Evolutionary conservation across 371 early-diverging fungal species (phyloP), one percentile per base, ranked within the genome.

Genomic region (Rhizopus sp.): DNA sequence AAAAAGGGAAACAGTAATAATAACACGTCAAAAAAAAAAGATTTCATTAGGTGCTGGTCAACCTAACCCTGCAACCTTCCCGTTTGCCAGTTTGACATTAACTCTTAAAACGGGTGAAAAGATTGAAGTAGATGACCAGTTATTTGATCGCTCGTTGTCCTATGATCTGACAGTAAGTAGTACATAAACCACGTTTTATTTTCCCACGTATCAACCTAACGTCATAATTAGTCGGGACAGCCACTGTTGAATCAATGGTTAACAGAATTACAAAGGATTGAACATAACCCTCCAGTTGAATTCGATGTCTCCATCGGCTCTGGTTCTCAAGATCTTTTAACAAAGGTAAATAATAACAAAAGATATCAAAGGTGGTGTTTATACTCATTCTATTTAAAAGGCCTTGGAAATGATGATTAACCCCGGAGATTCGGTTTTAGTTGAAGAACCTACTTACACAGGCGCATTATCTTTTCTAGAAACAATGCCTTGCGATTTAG

Each of bases 391-490:
- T n/a, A 41, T 23, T 23, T 23, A 41, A 13, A 41, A 76, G 82
- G 89, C 90, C 0, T 71, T 90, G 31, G 89, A 91, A 51, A 87
- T 89, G 88, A 65, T 90, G 35, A 72, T 87, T 23, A 71, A 68
- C 30, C 80, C 82, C 0, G 90, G 88, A 5, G 83, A 83, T 30
- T 74, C 81, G 1, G 37, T 93, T 1, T 72, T 93, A 45, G 77
- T 90, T 13, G 93, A 93, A 57, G 73, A 82, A 0, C 92, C 92
- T 3, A 80, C 89, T 4, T 93, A 93, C 60, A 88, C 87, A 4
- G 92, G 92, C 32, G 78, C 82, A 6, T 69, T 92, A 10, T 82
- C 92, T 0, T 88, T 86, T 67, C 66, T 93, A 53, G 64, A 81
- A 17, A 89, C 90, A 10, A 70, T 83, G 44, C 83, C 85, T 4